phyloP scores from a whole-genome alignment of 73 alveolate genomes.

The Tetrahymena malaccensis region DNA sequence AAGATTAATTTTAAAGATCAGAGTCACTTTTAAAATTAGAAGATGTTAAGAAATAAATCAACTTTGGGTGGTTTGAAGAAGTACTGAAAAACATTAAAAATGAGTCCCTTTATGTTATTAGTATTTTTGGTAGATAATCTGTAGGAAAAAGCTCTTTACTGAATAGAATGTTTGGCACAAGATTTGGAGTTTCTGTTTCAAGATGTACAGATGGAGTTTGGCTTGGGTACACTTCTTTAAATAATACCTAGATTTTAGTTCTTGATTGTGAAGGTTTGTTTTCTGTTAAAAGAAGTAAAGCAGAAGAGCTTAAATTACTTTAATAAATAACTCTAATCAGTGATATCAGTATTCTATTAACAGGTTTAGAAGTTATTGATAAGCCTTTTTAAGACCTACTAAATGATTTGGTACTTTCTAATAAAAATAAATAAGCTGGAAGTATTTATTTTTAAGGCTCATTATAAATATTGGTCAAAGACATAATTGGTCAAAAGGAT shows the following conservation, averaged over 20 bases:
- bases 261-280: conserved; percentile 70
- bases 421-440: not conserved
- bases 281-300: conserved; percentile 48
- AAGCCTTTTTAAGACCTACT: not conserved
- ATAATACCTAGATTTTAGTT: conserved; percentile 13
- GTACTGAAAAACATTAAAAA: not conserved
- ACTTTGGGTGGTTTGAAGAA: not conserved
- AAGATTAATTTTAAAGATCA: not conserved
- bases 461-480: conserved; percentile 1
- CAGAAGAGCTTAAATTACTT: conserved; percentile 56
- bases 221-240: conserved; percentile 26
- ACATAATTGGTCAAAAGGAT: not conserved
- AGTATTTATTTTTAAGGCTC: conserved; percentile 8
- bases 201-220: conserved; percentile 80
- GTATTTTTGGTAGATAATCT: conserved; percentile 44
- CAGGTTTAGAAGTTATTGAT: conserved; percentile 28
- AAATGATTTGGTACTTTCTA: not conserved
- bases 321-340: conserved; percentile 40
- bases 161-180: conserved; percentile 63
- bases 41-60: not conserved
- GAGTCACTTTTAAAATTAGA: not conserved
- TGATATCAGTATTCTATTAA: conserved; percentile 47
- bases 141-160: conserved; percentile 67
- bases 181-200: conserved; percentile 62
- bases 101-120: not conserved